Base-by-base conservation (phyloP, 306 rosid genomes). In the Lathyrus tuberosus region DNA sequence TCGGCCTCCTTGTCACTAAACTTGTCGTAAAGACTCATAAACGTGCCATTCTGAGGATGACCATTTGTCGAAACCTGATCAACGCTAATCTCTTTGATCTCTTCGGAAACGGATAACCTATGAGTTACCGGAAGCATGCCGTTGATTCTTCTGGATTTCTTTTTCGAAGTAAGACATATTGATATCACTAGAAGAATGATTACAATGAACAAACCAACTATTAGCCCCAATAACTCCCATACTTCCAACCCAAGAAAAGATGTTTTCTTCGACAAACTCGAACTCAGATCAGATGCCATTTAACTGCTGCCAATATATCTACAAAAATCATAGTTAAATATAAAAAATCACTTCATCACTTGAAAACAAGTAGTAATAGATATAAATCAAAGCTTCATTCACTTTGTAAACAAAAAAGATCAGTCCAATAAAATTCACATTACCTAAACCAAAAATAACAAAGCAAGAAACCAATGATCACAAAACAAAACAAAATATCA, bases 61-160 rank as follows among this genome's bases (percentile, higher is more conserved):
- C 75, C 73, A 74, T 83, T 83, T 42, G 96, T 69, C 10, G 96
- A 86, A 63, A 74, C 88, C 48, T 86, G 95, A 89, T 90, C 98
- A 22, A 92, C 84, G 74, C 87, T 78, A 56, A 89, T 86, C 70
- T 87, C 98, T 85, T 88, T 92, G 80, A 89, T 92, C 82, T 92
- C 98, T 35, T 84, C 94, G 2, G 98, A 84, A 72, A 84, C 89
- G 2, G 78, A 85, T 68, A 88, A 69, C 70, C 82, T 71, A 49
- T 71, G 92, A 69, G 72, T 69, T 6, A 85, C 67, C 60, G 95
- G 89, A 82, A 88, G 73, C 88, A 85, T 77, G 77, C 76, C 83
- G 53, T 41, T 90, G 30, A 82, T 70, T 84, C 82, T 87, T 84
- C 87, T 86, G 15, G 96, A 88, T 72, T 85, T 88, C 80, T 89